Evolutionary conservation across 352 stramenopile species (phyloP).

Genomic region (Aphanomyces stellatus): DNA sequence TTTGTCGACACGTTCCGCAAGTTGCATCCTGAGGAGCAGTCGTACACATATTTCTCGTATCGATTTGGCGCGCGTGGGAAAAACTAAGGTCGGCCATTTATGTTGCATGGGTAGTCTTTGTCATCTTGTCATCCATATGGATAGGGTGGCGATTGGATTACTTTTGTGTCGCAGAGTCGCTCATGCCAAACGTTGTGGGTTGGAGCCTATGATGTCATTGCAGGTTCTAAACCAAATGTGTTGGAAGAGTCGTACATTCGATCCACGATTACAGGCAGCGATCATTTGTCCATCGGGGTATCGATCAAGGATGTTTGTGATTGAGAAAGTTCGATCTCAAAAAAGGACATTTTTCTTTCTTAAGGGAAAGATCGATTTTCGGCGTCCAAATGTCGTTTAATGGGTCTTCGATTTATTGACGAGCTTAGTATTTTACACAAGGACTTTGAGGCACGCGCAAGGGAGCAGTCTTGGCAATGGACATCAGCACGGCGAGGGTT

Average conservation of each 20-base stretch:
- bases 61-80: conserved; percentile 62
- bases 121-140: not conserved
- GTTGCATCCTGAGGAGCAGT: conserved; percentile 47
- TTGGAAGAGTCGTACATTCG: conserved; percentile 55
- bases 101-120: not conserved
- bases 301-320: no score
- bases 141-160: conserved; percentile 73
- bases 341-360: no score
- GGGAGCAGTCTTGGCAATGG: no score
- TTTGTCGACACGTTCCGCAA: conserved; percentile 72
- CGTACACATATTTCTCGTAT: conserved; percentile 79
- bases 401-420: no score
- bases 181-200: conserved; percentile 56
- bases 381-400: no score
- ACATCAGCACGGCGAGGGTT: no score
- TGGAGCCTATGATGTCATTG: no score
- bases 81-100: conserved; percentile 40
- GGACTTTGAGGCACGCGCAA: no score
- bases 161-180: conserved; percentile 54
- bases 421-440: no score
- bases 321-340: no score
- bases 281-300: conserved; percentile 69
- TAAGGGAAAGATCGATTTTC: no score
- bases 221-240: not conserved
- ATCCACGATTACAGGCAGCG: conserved; percentile 50